These are phyloP conservation scores for Oryza nivara DNA, from an alignment of 176 grass and related monocot genomes.

Conservation along the genomic window DNA sequence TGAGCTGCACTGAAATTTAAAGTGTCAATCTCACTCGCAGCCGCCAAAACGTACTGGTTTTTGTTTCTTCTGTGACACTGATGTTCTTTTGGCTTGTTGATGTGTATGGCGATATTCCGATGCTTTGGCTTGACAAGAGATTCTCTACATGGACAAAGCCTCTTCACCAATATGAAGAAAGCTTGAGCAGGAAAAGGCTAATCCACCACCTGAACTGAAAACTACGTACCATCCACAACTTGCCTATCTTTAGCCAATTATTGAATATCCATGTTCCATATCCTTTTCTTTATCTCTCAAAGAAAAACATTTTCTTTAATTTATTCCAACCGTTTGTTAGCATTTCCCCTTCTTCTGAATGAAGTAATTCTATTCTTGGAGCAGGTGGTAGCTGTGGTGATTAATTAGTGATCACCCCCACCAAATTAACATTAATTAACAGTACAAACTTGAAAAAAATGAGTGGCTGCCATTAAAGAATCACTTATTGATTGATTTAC, in stretches of 20 bases:
- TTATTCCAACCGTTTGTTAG: constrained; percentile 10
- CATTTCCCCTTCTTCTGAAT: constrained; percentile 24
- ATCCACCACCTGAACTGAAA: constrained; percentile 49
- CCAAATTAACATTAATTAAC: not conserved
- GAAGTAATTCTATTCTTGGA: constrained; percentile 37
- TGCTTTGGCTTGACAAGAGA: constrained; percentile 44
- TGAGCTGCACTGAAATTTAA: not conserved
- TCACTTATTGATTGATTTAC: constrained; percentile 19
- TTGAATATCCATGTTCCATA: constrained; percentile 40
- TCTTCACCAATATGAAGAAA: constrained; percentile 48
- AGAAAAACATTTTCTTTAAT: not conserved
- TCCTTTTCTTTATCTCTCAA: not conserved
- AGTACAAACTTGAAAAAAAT: constrained; percentile 5
- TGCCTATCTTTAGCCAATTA: constrained; percentile 51
- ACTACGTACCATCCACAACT: constrained; percentile 48
- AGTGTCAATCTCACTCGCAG: constrained; percentile 25
- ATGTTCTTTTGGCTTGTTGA: constrained; percentile 40
- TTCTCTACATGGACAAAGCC: constrained; percentile 35
- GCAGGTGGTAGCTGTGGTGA: constrained; percentile 34
- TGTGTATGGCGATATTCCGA: constrained; percentile 37
- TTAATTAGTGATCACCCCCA: constrained; percentile 13
- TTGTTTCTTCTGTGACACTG: constrained; percentile 43
- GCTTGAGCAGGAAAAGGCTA: constrained; percentile 31
- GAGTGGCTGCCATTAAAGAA: constrained; percentile 38
- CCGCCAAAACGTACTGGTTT: constrained; percentile 32